These are phyloP conservation scores for Combretum micranthum DNA, from an alignment of 345 rosid genomes.

Conservation along the genomic window DNA sequence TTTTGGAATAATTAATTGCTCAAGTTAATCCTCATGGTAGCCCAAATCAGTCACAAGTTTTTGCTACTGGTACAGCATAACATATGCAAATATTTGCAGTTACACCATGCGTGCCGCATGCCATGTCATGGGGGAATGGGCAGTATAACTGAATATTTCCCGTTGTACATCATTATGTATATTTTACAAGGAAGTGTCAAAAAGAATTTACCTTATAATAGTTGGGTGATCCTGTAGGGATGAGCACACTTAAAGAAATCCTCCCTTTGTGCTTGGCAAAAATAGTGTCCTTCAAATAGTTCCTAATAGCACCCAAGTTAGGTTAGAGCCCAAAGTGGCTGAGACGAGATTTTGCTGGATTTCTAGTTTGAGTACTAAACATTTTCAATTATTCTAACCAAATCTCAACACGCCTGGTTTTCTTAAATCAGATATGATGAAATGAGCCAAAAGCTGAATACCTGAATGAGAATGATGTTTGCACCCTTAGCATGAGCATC, in stretches of 20 bases:
- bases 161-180: background rate
- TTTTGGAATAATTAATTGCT: no score
- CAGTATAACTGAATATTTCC: background rate
- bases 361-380: background rate
- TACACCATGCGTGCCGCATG: no score
- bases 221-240: slow-evolving; percentile 82
- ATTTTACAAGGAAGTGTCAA: background rate
- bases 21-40: no score
- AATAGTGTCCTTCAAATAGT: slow-evolving; percentile 93
- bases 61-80: no score
- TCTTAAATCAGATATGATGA: no score
- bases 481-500: slow-evolving; percentile 70
- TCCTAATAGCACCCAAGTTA: slow-evolving; percentile 36
- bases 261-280: slow-evolving; percentile 96
- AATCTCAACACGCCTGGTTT: no score
- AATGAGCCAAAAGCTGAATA: slow-evolving; percentile 6
- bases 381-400: background rate
- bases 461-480: slow-evolving; percentile 90
- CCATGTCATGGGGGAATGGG: no score
- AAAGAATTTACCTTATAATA: slow-evolving; percentile 48
- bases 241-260: slow-evolving; percentile 69
- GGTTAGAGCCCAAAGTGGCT: no score
- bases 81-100: no score
- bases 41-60: no score
- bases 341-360: no score